Evolutionary conservation across 208 protist genomes (phyloP).

Genomic region (Crithidia acanthocephali): DNA sequence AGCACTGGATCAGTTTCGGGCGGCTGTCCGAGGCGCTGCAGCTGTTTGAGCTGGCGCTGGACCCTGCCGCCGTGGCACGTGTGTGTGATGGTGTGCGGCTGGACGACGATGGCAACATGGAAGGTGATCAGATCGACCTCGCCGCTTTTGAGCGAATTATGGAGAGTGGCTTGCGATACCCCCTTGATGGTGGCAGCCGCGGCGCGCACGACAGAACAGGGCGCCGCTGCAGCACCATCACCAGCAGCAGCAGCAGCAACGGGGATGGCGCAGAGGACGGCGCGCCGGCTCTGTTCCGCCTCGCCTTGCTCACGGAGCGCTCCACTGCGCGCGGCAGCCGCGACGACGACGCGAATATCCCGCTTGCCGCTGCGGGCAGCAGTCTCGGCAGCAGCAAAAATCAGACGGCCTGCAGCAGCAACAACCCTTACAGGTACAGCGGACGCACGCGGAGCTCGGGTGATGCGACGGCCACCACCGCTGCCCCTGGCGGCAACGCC

Average conservation of each 20-base stretch:
- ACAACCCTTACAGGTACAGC: background rate
- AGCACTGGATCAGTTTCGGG: background rate
- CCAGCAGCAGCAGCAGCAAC: background rate
- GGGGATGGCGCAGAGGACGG: background rate
- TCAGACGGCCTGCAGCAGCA: too few species aligned
- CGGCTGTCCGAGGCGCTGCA: conserved; percentile 20
- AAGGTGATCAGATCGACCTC: conserved; percentile 19
- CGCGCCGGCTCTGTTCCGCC: background rate
- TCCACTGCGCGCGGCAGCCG: background rate
- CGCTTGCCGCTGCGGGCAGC: too few species aligned
- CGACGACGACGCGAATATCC: background rate
- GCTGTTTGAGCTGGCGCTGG: conserved; percentile 23
- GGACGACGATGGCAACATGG: background rate
- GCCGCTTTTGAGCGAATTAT: conserved; percentile 23
- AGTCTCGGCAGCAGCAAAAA: too few species aligned
- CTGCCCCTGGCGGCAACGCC: background rate
- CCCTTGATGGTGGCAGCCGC: background rate
- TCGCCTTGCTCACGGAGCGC: background rate
- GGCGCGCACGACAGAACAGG: background rate
- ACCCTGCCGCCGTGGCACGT: conserved; percentile 14
- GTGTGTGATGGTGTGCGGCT: conserved; percentile 18
- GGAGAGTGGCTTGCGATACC: conserved; percentile 14
- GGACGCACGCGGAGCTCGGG: background rate
- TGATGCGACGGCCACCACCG: background rate
- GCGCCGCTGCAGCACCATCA: too few species aligned